These are phyloP conservation scores for Pseudogymnoascus sp. DNA, from an alignment of 2,329 filamentous ascomycete genomes.

Conservation along the genomic window DNA sequence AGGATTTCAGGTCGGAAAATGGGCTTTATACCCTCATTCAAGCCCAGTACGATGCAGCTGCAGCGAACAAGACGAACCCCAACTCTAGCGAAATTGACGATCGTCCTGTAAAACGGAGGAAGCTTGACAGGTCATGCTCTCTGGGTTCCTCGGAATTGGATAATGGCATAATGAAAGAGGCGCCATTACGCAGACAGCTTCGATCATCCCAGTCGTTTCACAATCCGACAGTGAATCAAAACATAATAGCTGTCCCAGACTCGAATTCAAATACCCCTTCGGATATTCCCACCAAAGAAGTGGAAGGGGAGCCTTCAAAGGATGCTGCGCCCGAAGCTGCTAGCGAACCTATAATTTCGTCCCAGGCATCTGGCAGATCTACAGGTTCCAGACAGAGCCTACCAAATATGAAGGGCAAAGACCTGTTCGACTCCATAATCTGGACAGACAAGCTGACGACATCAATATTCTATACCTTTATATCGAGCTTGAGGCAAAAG, in stretches of 20 bases:
- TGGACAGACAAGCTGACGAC: conserved; percentile 61
- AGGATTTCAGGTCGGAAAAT: conserved; percentile 67
- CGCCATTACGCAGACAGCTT: not conserved
- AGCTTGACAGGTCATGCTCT: conserved; percentile 11
- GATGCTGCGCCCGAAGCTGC: not conserved
- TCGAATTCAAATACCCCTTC: not conserved
- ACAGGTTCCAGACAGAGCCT: conserved; percentile 26
- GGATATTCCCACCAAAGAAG: not conserved
- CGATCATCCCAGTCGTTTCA: not conserved
- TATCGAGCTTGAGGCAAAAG: conserved; percentile 57
- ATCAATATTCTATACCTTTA: conserved; percentile 64
- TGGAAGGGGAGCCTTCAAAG: not conserved
- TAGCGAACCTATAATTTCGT: conserved; percentile 8
- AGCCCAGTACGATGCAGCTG: conserved; percentile 50
- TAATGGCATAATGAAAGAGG: not conserved
- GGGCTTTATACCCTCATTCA: conserved; percentile 66
- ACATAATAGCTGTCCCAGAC: not conserved
- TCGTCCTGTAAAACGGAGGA: conserved; percentile 25
- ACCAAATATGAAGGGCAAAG: conserved; percentile 59
- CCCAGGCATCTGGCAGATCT: conserved; percentile 17
- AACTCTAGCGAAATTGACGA: conserved; percentile 27
- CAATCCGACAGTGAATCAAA: not conserved
- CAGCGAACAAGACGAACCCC: conserved; percentile 29
- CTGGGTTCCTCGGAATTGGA: not conserved
- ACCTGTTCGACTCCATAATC: conserved; percentile 62